phyloP scores from a whole-genome alignment of 306 rosid species.

The Cicer cuneatum region DNA sequence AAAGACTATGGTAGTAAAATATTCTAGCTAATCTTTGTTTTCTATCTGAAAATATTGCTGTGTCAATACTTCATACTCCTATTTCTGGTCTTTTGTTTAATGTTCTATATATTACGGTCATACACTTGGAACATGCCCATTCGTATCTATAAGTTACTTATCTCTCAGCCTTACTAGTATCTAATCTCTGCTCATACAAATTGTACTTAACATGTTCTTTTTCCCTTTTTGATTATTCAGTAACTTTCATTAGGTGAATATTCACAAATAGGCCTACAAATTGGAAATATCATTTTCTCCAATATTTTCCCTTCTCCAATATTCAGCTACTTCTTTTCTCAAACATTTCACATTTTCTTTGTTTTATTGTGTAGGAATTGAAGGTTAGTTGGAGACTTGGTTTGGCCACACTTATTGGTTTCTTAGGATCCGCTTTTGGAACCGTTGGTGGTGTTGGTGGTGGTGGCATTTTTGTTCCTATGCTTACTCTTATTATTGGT shows the following conservation, averaged over 20 bases:
- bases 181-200: no score
- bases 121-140: constrained; percentile 32
- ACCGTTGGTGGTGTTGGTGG: constrained; percentile 95
- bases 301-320: constrained; percentile 6
- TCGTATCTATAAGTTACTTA: constrained; percentile 17
- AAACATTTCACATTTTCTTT: constrained; percentile 30
- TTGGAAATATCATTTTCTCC: no score
- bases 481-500: constrained; percentile 78
- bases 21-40: constrained; percentile 35
- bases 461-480: constrained; percentile 90
- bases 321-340: not conserved
- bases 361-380: constrained; percentile 59
- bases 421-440: constrained; percentile 86
- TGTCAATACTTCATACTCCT: constrained; percentile 28
- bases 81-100: constrained; percentile 24
- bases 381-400: constrained; percentile 61
- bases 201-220: no score
- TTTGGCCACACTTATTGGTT: constrained; percentile 73
- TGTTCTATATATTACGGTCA: constrained; percentile 11
- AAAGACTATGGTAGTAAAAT: constrained; percentile 8
- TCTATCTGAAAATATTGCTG: constrained; percentile 22
- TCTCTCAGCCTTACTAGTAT: constrained; percentile 43
- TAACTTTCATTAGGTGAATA: no score
- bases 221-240: no score
- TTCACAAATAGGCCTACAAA: no score